Evolutionary conservation across 2,329 filamentous ascomycete genomes (phyloP), one percentile per base, ranked within the genome.

Genomic region (Neophaeococcomyces mojaviensis): DNA sequence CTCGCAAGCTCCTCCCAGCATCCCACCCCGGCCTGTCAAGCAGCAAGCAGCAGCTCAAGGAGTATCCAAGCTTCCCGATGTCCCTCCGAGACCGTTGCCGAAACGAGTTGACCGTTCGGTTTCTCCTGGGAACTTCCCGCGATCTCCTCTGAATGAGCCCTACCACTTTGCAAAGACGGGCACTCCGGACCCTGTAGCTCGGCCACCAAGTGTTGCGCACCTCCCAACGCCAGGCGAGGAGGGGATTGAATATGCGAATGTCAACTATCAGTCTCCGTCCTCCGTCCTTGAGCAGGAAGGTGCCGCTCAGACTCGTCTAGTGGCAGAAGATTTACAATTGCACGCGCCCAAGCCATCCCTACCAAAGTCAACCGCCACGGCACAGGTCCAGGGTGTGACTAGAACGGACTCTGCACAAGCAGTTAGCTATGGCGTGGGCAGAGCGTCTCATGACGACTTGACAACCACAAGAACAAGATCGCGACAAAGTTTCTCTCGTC

Each of bases 341-440:
- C 81, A 94, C 66, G 88, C 89, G 48, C 90, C 90, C 2, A 92
- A 82, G 66, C 88, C 90, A 4, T 94, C 88, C 12, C 73, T 95
- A 52, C 84, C 89, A 8, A 79, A 79, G 37, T 79, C 80, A 16
- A 92, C 83, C 58, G 88, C 89, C 49, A 92, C 88, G 67, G 80
- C 86, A 62, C 80, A 85, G 59, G 87, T 96, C 41, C 80, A 84
- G 61, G 74, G 78, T 12, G 88, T 96, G 50, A 96, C 90, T 28
- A 83, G 87, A 55, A 96, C 89, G 55, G 88, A 96, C 68, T 94
- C 88, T n/a, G 80, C 82, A 39, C 81, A 82, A 62, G 88, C 88
- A 50, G 87, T 86, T 15, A 79, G 85, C n/a, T 88, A 83, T 50
- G 89, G 88, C 52, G 79, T 95, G 60, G 88, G 87, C 53, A 82